A percentile compares a stretch with the other conserved stretches of the same genome.
Conservation (phyloP, 1,284 basidiomycete genomes). For the Volvariella surrecta region DNA sequence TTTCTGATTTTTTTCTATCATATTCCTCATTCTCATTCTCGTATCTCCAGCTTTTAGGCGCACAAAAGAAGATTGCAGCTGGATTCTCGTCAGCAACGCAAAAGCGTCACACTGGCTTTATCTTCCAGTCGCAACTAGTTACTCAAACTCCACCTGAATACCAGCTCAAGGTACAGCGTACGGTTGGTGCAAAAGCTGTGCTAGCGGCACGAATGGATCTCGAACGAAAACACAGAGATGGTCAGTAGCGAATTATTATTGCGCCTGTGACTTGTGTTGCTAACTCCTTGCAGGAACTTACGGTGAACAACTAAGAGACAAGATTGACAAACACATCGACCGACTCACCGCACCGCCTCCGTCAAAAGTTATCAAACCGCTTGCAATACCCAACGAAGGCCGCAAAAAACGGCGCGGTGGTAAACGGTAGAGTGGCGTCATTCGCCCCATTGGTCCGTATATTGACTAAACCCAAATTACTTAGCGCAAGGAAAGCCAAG, state of each 20-base stretch:
- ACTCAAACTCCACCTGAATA: constrained; percentile 86
- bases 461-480: constrained; percentile 4
- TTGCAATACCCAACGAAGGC: constrained; percentile 95
- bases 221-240: constrained; percentile 69
- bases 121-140: constrained; percentile 89
- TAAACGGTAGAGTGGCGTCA: constrained; percentile 55
- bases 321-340: constrained; percentile 89
- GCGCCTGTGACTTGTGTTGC: background rate
- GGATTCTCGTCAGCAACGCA: constrained; percentile 80
- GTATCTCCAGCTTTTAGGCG: constrained; percentile 73
- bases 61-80: constrained; percentile 83
- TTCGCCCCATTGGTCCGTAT: constrained; percentile 2
- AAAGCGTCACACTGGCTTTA: constrained; percentile 92
- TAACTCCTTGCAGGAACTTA: constrained; percentile 49
- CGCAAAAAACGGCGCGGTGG: constrained; percentile 95
- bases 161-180: constrained; percentile 86
- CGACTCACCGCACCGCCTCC: constrained; percentile 92
- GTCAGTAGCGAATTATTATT: constrained; percentile 29
- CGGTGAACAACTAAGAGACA: constrained; percentile 73
- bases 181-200: constrained; percentile 86
- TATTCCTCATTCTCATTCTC: constrained; percentile 5
- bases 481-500: constrained; percentile 90
- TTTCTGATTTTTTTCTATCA: constrained; percentile 7
- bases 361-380: constrained; percentile 86
- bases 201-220: constrained; percentile 92